Evolutionary conservation across 176 grass and related monocot species (phyloP).

Genomic region (Carex littledalei): DNA sequence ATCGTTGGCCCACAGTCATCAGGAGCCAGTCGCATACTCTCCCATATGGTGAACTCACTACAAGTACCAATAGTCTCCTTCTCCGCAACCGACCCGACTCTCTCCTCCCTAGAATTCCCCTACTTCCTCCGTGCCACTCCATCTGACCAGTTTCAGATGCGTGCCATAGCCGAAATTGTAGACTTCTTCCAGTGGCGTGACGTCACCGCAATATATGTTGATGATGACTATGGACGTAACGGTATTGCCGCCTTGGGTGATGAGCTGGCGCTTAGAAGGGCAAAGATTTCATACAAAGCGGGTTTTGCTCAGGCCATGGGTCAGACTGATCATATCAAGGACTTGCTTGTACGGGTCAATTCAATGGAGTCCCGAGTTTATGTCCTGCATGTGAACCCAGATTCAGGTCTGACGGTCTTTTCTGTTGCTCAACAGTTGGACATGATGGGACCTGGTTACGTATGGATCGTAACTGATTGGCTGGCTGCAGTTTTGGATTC

Average conservation of each 20-base stretch:
- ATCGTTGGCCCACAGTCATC: slow-evolving; percentile 77
- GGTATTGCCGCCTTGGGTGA: slow-evolving; percentile 45
- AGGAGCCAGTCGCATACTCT: slow-evolving; percentile 57
- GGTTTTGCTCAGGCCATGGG: slow-evolving; percentile 16
- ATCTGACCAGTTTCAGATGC: slow-evolving; percentile 79
- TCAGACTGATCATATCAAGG: slow-evolving; percentile 29
- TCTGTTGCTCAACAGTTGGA: slow-evolving; percentile 43
- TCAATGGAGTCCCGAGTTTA: slow-evolving; percentile 87
- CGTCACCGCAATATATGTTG: slow-evolving; percentile 67
- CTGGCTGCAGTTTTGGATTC: slow-evolving; percentile 78
- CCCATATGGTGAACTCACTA: slow-evolving; percentile 55
- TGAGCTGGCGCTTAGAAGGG: slow-evolving; percentile 44
- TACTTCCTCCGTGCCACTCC: slow-evolving; percentile 62
- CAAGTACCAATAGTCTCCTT: slow-evolving; percentile 79
- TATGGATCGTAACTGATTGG: slow-evolving; percentile 92
- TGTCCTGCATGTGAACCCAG: slow-evolving; percentile 78
- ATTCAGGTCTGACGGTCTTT: slow-evolving; percentile 59
- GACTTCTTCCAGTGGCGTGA: slow-evolving; percentile 65
- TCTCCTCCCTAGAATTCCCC: slow-evolving; percentile 62
- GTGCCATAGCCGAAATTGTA: slow-evolving; percentile 63
- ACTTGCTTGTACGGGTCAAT: slow-evolving; percentile 50
- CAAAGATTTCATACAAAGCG: slow-evolving; percentile 69
- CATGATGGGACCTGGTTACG: slow-evolving; percentile 61
- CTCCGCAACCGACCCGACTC: slow-evolving; percentile 62
- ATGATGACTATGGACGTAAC: slow-evolving; percentile 83